These are phyloP conservation scores for Populus deltoides DNA, from an alignment of 345 rosid genomes.

Conservation along the genomic window DNA sequence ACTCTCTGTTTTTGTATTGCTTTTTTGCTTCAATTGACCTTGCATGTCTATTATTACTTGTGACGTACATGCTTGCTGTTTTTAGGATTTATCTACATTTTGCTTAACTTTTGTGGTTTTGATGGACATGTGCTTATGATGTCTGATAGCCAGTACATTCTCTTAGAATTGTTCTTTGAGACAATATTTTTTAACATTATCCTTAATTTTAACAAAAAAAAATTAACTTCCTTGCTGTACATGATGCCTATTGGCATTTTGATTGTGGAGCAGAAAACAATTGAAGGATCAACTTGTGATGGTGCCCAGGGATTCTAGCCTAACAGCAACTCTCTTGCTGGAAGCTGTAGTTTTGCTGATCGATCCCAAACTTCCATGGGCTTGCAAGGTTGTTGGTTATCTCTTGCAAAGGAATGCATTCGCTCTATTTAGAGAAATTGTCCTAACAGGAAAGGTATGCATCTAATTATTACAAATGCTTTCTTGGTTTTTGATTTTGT, in stretches of 20 bases:
- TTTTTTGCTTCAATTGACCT: background rate
- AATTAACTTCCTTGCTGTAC: background rate
- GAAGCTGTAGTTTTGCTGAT: constrained; percentile 61
- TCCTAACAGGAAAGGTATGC: constrained; percentile 60
- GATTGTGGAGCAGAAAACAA: constrained; percentile 44
- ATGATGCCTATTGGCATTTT: constrained; percentile 21
- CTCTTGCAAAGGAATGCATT: constrained; percentile 59
- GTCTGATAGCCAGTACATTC: background rate
- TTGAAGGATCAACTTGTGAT: constrained; percentile 57
- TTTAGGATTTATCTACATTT: background rate
- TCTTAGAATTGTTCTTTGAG: background rate
- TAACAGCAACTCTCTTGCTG: constrained; percentile 52
- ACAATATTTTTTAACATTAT: background rate
- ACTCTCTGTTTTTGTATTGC: background rate
- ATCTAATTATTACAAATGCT: constrained; percentile 9
- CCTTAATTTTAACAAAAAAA: background rate
- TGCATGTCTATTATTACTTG: background rate
- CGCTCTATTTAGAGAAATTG: constrained; percentile 58
- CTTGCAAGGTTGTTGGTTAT: constrained; percentile 63
- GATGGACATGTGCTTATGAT: background rate
- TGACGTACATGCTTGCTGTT: background rate
- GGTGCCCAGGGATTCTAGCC: constrained; percentile 41
- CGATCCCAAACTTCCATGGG: constrained; percentile 89
- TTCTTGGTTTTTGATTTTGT: background rate
- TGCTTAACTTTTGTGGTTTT: background rate